These are phyloP conservation scores for Hypoxylon intermedium DNA, from an alignment of 495 filamentous ascomycete species.

Conservation along the genomic window DNA sequence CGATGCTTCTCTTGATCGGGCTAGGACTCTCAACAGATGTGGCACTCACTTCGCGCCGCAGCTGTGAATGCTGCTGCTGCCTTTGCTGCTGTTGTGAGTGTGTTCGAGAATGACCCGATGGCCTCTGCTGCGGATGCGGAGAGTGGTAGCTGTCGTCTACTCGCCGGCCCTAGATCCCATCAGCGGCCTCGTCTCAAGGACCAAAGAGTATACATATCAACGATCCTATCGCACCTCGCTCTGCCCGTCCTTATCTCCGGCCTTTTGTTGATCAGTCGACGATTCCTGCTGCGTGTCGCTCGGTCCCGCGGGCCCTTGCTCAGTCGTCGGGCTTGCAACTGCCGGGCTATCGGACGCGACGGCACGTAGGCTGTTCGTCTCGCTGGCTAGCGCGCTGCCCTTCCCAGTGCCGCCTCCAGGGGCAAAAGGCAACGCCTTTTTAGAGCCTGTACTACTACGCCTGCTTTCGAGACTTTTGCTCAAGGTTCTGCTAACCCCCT, in stretches of 20 bases:
- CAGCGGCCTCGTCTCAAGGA: constrained; percentile 42
- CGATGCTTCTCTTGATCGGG: constrained; percentile 53
- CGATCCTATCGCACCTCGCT: constrained; percentile 44
- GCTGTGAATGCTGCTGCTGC: constrained; percentile 28
- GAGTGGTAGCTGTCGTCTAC: constrained; percentile 18
- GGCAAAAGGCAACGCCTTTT: constrained; percentile 64
- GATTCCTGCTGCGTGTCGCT: constrained; percentile 29
- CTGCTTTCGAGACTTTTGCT: constrained; percentile 88
- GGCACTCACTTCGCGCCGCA: constrained; percentile 45
- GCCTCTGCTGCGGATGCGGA: constrained; percentile 25
- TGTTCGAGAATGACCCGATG: constrained; percentile 20
- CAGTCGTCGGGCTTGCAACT: constrained; percentile 46
- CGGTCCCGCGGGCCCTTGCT: constrained; percentile 22
- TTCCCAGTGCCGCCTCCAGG: constrained; percentile 48
- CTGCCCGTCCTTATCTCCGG: constrained; percentile 27
- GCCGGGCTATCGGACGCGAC: constrained; percentile 47
- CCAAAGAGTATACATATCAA: constrained; percentile 40
- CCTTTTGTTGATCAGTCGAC: constrained; percentile 16
- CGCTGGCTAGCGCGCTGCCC: constrained; percentile 55
- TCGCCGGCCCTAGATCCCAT: constrained; percentile 40
- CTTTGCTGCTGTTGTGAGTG: constrained; percentile 26
- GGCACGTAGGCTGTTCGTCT: constrained; percentile 57
- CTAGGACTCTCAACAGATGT: constrained; percentile 40
- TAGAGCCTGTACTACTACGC: constrained; percentile 82
- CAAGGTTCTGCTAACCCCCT: constrained; percentile 76